Conservation (phyloP, 2,329 filamentous ascomycete genomes). For the Chalara sp. region DNA sequence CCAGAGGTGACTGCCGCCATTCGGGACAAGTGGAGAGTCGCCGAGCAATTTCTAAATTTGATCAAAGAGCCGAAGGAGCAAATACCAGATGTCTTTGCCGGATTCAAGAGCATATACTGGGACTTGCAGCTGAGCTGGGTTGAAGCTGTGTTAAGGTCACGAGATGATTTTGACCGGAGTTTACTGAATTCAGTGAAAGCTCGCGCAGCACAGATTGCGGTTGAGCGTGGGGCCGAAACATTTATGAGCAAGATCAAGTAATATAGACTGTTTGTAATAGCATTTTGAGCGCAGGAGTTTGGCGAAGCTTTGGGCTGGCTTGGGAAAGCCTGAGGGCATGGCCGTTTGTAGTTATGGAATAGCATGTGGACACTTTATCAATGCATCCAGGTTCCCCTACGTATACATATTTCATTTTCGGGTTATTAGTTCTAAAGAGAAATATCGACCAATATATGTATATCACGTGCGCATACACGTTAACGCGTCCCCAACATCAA, state of each 20-base stretch:
- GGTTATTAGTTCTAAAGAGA: too few relatives aligned
- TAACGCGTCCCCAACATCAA: too few relatives aligned
- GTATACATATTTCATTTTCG: too few relatives aligned
- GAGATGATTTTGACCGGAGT: conserved; percentile 89
- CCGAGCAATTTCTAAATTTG: conserved; percentile 74
- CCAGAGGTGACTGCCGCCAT: conserved; percentile 65
- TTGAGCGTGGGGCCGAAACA: conserved; percentile 77
- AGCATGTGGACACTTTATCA: too few relatives aligned
- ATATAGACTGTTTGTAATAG: not conserved
- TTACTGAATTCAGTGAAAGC: conserved; percentile 87
- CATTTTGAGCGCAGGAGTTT: conserved; percentile 8
- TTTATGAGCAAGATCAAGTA: conserved; percentile 91
- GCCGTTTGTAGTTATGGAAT: too few relatives aligned
- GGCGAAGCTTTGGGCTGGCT: not conserved
- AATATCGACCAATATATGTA: too few relatives aligned
- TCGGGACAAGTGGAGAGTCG: conserved; percentile 88
- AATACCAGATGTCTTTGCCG: conserved; percentile 71
- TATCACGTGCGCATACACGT: too few relatives aligned
- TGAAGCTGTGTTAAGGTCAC: conserved; percentile 75
- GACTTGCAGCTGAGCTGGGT: conserved; percentile 95
- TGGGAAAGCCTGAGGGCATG: too few relatives aligned
- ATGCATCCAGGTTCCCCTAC: too few relatives aligned
- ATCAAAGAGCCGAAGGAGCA: conserved; percentile 69
- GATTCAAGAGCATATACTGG: conserved; percentile 84
- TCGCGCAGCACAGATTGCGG: conserved; percentile 76